phyloP scores from a whole-genome alignment of 2,329 filamentous ascomycete species.

The Beauveria asiatica region DNA sequence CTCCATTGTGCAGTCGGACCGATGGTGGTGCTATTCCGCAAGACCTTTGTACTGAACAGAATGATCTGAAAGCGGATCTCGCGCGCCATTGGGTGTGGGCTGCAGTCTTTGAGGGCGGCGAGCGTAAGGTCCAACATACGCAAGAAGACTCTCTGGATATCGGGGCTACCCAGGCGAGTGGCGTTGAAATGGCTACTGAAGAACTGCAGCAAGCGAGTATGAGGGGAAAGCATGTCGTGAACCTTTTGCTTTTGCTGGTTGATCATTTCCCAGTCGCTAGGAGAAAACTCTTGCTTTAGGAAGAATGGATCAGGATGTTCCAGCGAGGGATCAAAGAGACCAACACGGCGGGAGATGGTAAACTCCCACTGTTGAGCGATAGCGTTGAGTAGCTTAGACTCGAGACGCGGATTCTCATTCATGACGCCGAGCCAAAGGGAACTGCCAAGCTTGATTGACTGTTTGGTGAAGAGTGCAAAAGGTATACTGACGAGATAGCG shows the following conservation, averaged over 20 bases:
- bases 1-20: constrained; percentile 62
- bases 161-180: constrained; percentile 72
- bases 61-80: constrained; percentile 89
- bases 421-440: constrained; percentile 96
- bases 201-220: constrained; percentile 79
- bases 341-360: constrained; percentile 67
- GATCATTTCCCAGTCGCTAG: constrained; percentile 71
- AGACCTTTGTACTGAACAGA: constrained; percentile 69
- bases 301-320: constrained; percentile 82
- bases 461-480: constrained; percentile 86
- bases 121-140: constrained; percentile 75
- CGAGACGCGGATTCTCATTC: constrained; percentile 86
- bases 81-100: constrained; percentile 75
- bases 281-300: constrained; percentile 83
- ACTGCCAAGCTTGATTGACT: constrained; percentile 90
- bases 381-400: constrained; percentile 76
- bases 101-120: constrained; percentile 60
- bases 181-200: constrained; percentile 93
- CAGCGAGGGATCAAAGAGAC: constrained; percentile 70
- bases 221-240: constrained; percentile 77
- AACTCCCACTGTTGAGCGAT: constrained; percentile 87
- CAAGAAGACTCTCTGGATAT: constrained; percentile 73
- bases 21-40: constrained; percentile 63
- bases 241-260: constrained; percentile 68
- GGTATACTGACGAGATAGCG: constrained; percentile 88